Percentiles rank a stretch among this genome's conserved stretches.
Evolutionary conservation across 805 yeast genomes (phyloP).

Genomic region (Wickerhamia fluorescens): DNA sequence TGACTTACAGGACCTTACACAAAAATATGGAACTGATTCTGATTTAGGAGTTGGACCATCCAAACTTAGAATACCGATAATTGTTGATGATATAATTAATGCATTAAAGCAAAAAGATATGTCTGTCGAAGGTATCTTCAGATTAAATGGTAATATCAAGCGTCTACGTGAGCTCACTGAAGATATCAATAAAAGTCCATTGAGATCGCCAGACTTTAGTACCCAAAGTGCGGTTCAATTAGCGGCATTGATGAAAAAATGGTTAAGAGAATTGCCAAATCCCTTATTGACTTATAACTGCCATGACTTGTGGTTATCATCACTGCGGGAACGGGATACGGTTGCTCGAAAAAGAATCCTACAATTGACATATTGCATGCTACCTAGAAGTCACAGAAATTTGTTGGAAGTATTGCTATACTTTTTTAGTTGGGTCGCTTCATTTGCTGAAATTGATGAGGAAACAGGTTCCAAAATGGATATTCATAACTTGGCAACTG

Average conservation of each 20-base stretch:
- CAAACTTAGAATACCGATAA: conserved; percentile 71
- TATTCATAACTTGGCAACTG: conserved; percentile 90
- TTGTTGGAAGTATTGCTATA: conserved; percentile 77
- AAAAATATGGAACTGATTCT: conserved; percentile 73
- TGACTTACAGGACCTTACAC: conserved; percentile 62
- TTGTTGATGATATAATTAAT: conserved; percentile 78
- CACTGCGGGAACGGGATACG: conserved; percentile 46
- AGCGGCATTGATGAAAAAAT: conserved; percentile 88
- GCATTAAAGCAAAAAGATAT: conserved; percentile 86
- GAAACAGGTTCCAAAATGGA: conserved; percentile 91
- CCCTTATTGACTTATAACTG: conserved; percentile 76
- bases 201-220: conserved; percentile 60
- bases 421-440: conserved; percentile 91
- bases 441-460: conserved; percentile 89
- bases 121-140: conserved; percentile 93
- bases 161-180: conserved; percentile 67
- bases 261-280: conserved; percentile 85
- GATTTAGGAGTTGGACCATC: conserved; percentile 80
- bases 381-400: conserved; percentile 79
- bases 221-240: conserved; percentile 83
- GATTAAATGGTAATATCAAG: conserved; percentile 93
- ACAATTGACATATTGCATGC: conserved; percentile 62
- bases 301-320: conserved; percentile 71
- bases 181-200: conserved; percentile 66
- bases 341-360: conserved; percentile 45